Percentiles rank a stretch among this genome's conserved stretches.
These are phyloP conservation scores for Calocybe gambosa DNA, from an alignment of 1,284 basidiomycete species.

Conservation along the genomic window DNA sequence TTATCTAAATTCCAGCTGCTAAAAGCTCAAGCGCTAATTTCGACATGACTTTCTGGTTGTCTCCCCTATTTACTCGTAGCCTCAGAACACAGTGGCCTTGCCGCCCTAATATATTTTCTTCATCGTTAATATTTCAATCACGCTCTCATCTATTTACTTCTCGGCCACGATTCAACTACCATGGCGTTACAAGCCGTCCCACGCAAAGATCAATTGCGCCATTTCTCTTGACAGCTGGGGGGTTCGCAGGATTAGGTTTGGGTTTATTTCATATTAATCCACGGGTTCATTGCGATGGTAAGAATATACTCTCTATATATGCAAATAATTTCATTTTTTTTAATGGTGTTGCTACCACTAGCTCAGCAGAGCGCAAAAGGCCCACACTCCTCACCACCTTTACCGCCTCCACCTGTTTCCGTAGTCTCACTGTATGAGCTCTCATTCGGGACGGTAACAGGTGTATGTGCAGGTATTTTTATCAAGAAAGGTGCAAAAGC, in stretches of 20 bases:
- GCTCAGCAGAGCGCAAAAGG: constrained; percentile 1
- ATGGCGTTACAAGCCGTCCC: not conserved
- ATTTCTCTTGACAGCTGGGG: constrained; percentile 19
- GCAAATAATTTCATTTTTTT: not conserved
- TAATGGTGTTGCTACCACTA: constrained; percentile 2
- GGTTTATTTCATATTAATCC: constrained; percentile 19
- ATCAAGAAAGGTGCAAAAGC: constrained; percentile 89
- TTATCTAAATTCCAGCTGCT: too few species aligned
- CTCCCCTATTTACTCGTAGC: not conserved
- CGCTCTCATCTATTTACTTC: not conserved
- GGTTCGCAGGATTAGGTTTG: constrained; percentile 31
- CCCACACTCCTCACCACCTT: constrained; percentile 9
- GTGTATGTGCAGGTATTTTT: constrained; percentile 88
- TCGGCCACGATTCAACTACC: not conserved
- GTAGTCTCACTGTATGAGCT: constrained; percentile 78
- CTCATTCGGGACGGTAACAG: constrained; percentile 81
- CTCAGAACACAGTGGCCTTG: not conserved
- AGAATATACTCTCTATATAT: not conserved
- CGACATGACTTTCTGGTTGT: constrained; percentile 3
- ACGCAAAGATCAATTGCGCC: constrained; percentile 1
- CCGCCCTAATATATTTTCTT: not conserved
- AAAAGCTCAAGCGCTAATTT: too few species aligned
- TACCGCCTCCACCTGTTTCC: constrained; percentile 58
- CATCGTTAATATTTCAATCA: not conserved
- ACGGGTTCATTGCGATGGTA: constrained; percentile 21